A percentile compares a stretch with the other conserved stretches of the same genome.
phyloP scores from a whole-genome alignment of 2,329 filamentous ascomycete species.

The Neonectria neomacrospora region DNA sequence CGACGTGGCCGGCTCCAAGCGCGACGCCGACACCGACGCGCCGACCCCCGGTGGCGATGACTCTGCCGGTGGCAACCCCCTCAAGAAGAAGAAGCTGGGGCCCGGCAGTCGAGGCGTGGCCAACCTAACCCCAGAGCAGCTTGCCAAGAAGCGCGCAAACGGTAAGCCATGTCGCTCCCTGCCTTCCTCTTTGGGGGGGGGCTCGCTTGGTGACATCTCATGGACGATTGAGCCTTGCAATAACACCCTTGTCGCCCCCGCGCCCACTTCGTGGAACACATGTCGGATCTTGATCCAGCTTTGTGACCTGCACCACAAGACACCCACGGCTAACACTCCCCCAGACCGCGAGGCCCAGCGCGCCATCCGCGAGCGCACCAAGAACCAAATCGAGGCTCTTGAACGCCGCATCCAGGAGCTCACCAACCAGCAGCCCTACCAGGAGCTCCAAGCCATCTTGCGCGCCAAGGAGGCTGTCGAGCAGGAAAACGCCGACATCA shows the following conservation, averaged over 20 bases:
- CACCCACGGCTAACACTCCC: conserved; percentile 30
- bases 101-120: conserved; percentile 63
- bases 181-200: neutral
- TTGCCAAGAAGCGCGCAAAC: conserved; percentile 73
- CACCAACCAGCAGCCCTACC: conserved; percentile 82
- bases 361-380: conserved; percentile 85
- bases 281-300: neutral
- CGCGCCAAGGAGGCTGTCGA: conserved; percentile 81
- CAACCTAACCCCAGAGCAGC: conserved; percentile 78
- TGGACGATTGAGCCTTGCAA: neutral
- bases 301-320: conserved; percentile 4
- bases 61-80: conserved; percentile 30
- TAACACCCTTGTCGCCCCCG: neutral
- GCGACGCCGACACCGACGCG: conserved; percentile 40
- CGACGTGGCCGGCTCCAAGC: conserved; percentile 27
- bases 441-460: conserved; percentile 81
- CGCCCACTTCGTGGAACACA: too few species aligned
- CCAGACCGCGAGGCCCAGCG: conserved; percentile 86
- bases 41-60: conserved; percentile 39
- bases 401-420: conserved; percentile 80
- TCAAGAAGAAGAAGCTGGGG: conserved; percentile 60
- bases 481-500: conserved; percentile 83
- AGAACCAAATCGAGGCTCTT: conserved; percentile 79
- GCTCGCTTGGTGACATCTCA: neutral
- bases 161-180: conserved; percentile 52